Evolutionary conservation across 129 eudicot species (phyloP).

Genomic region (Helianthus annuus): DNA sequence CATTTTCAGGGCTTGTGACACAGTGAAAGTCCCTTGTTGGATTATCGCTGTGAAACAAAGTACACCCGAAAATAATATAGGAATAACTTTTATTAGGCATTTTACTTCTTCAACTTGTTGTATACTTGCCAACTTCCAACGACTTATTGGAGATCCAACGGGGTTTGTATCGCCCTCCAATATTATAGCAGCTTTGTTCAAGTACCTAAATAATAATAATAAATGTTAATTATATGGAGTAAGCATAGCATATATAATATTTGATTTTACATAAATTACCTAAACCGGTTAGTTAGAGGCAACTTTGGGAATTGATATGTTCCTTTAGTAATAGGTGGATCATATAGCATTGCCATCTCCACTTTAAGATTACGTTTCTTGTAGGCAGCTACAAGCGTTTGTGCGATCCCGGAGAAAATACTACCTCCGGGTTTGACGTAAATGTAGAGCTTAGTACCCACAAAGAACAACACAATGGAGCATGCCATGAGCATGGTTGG

Average conservation of each 20-base stretch:
- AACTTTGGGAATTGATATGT: slow-evolving; percentile 45
- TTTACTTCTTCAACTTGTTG: slow-evolving; percentile 83
- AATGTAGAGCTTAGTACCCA: slow-evolving; percentile 59
- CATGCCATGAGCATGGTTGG: slow-evolving; percentile 65
- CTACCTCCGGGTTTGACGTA: slow-evolving; percentile 76
- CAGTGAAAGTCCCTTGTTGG: slow-evolving; percentile 77
- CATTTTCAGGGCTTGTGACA: slow-evolving; percentile 83
- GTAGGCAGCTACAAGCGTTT: slow-evolving; percentile 64
- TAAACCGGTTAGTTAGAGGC: slow-evolving; percentile 47
- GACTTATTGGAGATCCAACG: slow-evolving; percentile 48
- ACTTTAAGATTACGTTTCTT: slow-evolving; percentile 63
- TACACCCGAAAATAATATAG: slow-evolving; percentile 75
- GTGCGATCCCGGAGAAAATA: slow-evolving; percentile 62
- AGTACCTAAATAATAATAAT: slow-evolving; percentile 39
- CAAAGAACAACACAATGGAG: slow-evolving; percentile 61
- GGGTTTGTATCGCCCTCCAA: slow-evolving; percentile 58
- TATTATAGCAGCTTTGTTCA: slow-evolving; percentile 81
- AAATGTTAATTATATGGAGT: neutral
- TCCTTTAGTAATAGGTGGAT: slow-evolving; percentile 51
- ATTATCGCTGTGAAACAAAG: slow-evolving; percentile 63
- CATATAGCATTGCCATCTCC: slow-evolving; percentile 35
- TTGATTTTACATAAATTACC: slow-evolving; percentile 39
- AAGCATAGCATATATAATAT: neutral
- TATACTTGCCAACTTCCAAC: slow-evolving; percentile 69
- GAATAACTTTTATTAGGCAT: slow-evolving; percentile 66